Percentiles rank a stretch among this genome's conserved stretches.
phyloP scores from a whole-genome alignment of 2,329 filamentous ascomycete genomes.

The Metarhizium rileyi region DNA sequence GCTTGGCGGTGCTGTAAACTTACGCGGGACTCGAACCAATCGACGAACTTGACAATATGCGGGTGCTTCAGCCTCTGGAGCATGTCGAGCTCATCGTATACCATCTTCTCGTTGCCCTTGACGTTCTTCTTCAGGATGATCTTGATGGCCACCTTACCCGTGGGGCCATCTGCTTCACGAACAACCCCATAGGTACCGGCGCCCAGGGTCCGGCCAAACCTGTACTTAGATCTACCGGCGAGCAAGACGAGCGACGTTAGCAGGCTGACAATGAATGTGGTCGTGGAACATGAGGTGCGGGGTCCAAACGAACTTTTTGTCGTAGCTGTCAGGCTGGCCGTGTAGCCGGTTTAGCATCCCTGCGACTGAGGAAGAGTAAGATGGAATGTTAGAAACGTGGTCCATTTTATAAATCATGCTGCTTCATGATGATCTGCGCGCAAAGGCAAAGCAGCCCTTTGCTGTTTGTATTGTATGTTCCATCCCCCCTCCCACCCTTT shows the following conservation, averaged over 20 bases:
- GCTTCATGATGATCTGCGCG: not conserved
- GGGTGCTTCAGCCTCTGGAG: slow-evolving; percentile 84
- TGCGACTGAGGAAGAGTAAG: slow-evolving; percentile 46
- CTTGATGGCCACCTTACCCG: slow-evolving; percentile 88
- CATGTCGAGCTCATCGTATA: slow-evolving; percentile 93
- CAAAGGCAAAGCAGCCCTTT: not conserved
- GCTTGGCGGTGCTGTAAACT: slow-evolving; percentile 16
- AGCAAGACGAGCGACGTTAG: slow-evolving; percentile 1
- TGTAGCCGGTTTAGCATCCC: slow-evolving; percentile 93
- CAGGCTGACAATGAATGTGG: not conserved
- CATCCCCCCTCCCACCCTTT: too few species aligned
- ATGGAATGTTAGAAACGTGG: slow-evolving; percentile 14
- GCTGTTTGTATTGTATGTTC: not conserved
- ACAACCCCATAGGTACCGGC: slow-evolving; percentile 98
- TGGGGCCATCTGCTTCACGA: slow-evolving; percentile 78
- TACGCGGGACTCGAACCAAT: slow-evolving; percentile 98
- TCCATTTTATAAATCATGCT: not conserved
- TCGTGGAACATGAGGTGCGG: slow-evolving; percentile 15
- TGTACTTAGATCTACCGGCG: slow-evolving; percentile 63
- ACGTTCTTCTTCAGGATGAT: slow-evolving; percentile 99
- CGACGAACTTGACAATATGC: slow-evolving; percentile 93
- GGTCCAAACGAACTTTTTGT: slow-evolving; percentile 66
- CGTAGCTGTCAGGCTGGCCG: slow-evolving; percentile 95
- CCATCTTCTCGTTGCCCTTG: slow-evolving; percentile 96
- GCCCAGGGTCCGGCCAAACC: slow-evolving; percentile 85